Conservation (phyloP, 2,329 filamentous ascomycete species). For the Lasiodiplodia sp. region DNA sequence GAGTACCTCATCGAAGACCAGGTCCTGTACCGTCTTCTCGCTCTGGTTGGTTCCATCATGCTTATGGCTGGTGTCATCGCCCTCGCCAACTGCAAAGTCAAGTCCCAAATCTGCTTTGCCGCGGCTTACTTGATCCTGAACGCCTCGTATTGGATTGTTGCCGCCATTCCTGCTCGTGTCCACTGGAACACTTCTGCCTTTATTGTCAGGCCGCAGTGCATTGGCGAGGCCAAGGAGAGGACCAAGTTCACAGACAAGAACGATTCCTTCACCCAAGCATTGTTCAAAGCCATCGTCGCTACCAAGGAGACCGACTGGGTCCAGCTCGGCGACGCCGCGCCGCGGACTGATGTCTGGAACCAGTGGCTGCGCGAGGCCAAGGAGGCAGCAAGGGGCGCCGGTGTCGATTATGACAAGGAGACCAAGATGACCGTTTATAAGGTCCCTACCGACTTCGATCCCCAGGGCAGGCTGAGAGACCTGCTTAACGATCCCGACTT, state of each 20-base stretch:
- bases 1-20: constrained; percentile 53
- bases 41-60: constrained; percentile 59
- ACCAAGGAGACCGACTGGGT: constrained; percentile 55
- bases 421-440: constrained; percentile 39
- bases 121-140: constrained; percentile 59
- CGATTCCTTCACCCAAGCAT: constrained; percentile 54
- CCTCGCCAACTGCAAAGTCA: constrained; percentile 57
- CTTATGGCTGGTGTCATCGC: constrained; percentile 62
- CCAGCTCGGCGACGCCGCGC: constrained; percentile 48
- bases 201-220: constrained; percentile 38
- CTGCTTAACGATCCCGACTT: constrained; percentile 34
- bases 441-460: constrained; percentile 43
- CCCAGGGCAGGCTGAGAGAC: constrained; percentile 37
- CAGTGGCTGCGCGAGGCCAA: constrained; percentile 51
- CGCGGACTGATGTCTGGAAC: constrained; percentile 51
- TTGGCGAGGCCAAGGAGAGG: constrained; percentile 35
- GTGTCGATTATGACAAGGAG: background rate
- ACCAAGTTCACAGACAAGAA: constrained; percentile 36
- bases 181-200: constrained; percentile 60
- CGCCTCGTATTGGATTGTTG: constrained; percentile 59
- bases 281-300: constrained; percentile 58
- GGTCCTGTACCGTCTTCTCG: constrained; percentile 54
- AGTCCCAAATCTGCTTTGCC: constrained; percentile 58
- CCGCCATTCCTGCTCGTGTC: constrained; percentile 54
- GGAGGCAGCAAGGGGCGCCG: constrained; percentile 29